Conservation (phyloP, 306 rosid species). For the Notholithocarpus densiflorus region DNA sequence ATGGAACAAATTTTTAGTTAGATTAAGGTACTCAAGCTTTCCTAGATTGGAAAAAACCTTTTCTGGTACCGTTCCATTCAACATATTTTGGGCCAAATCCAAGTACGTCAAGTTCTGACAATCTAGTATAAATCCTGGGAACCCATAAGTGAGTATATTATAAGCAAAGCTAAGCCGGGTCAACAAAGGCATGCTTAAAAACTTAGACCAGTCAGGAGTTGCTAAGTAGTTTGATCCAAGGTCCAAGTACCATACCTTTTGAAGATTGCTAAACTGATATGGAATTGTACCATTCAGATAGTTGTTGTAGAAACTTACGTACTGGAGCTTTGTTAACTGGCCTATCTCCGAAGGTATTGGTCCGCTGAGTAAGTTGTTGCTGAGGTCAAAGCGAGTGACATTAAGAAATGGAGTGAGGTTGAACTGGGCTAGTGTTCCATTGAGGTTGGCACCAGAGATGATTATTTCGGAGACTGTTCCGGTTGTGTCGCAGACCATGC, state of each 20-base stretch:
- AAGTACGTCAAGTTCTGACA: slow-evolving; percentile 55
- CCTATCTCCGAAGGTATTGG: slow-evolving; percentile 48
- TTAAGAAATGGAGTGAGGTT: slow-evolving; percentile 37
- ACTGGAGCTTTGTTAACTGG: slow-evolving; percentile 43
- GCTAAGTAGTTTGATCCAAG: slow-evolving; percentile 42
- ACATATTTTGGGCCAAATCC: slow-evolving; percentile 37
- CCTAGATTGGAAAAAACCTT: slow-evolving; percentile 35
- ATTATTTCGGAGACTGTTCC: slow-evolving; percentile 35
- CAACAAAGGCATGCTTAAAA: slow-evolving; percentile 43
- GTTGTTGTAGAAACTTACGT: slow-evolving; percentile 40
- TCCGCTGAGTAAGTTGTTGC: slow-evolving; percentile 35
- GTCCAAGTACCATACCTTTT: slow-evolving; percentile 48
- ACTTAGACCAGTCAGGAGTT: slow-evolving; percentile 42
- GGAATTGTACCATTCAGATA: slow-evolving; percentile 42
- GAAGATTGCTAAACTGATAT: slow-evolving; percentile 47
- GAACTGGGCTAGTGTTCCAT: slow-evolving; percentile 33
- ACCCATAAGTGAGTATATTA: slow-evolving; percentile 19
- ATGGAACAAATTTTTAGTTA: slow-evolving; percentile 30
- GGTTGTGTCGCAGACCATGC: slow-evolving; percentile 16
- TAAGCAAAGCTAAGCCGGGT: slow-evolving; percentile 29
- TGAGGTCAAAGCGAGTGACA: slow-evolving; percentile 49
- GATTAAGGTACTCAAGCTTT: slow-evolving; percentile 59
- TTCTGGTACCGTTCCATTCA: slow-evolving; percentile 51
- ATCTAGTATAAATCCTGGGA: slow-evolving; percentile 50
- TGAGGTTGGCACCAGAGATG: slow-evolving; percentile 29